Conservation (phyloP, 1,139 yeast species). For the Blastobotrys serpentis region DNA sequence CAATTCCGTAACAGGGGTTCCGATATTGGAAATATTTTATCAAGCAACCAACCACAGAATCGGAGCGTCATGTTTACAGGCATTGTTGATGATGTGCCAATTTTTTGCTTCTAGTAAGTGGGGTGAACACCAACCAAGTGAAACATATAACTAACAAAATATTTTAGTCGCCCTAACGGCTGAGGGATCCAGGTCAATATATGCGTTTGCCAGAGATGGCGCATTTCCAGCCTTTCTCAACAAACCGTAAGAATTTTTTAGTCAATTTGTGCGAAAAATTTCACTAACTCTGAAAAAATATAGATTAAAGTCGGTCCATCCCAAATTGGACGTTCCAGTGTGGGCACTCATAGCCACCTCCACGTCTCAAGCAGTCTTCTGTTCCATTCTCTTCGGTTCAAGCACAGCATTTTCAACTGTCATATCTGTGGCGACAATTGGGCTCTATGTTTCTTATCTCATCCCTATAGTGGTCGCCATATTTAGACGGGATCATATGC, state of each 20-base stretch:
- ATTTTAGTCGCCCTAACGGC: constrained; percentile 53
- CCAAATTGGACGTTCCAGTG: constrained; percentile 61
- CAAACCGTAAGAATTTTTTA: constrained; percentile 36
- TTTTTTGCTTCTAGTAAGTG: constrained; percentile 61
- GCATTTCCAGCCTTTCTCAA: constrained; percentile 55
- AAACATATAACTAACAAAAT: too few relatives aligned
- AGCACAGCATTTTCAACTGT: constrained; percentile 80
- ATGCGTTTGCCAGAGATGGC: constrained; percentile 76
- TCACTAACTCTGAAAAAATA: too few relatives aligned
- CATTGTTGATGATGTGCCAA: constrained; percentile 54
- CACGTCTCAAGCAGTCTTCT: constrained; percentile 45
- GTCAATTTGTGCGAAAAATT: too few relatives aligned
- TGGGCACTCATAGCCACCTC: constrained; percentile 63
- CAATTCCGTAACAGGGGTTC: constrained; percentile 16
- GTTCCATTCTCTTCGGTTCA: constrained; percentile 62
- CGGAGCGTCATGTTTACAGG: constrained; percentile 56
- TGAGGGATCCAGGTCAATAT: constrained; percentile 78
- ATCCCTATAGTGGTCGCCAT: constrained; percentile 64
- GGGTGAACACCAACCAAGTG: too few relatives aligned
- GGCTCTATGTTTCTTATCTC: constrained; percentile 73
- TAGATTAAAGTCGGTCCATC: constrained; percentile 62
- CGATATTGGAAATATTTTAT: constrained; percentile 16
- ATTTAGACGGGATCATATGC: constrained; percentile 34
- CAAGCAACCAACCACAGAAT: constrained; percentile 35
- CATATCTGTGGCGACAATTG: constrained; percentile 78